Percentiles rank a stretch among this genome's conserved stretches.
Conservation (phyloP, 2,329 filamentous ascomycete genomes). For the Ascocoryne sarcoides region DNA sequence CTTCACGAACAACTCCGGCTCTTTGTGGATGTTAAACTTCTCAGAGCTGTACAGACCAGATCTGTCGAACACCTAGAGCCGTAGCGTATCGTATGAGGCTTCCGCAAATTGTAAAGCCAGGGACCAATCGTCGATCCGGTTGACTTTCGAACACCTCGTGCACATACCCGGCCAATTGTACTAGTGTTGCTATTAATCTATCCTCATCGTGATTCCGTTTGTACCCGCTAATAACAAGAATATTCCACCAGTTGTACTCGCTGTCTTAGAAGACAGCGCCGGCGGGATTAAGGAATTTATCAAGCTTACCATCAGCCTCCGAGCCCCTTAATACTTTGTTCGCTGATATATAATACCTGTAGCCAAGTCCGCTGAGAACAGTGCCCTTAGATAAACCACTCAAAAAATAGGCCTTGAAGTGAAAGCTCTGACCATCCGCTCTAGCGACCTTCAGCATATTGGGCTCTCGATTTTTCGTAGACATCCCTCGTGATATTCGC, state of each 20-base stretch:
- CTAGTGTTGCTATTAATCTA: constrained; percentile 16
- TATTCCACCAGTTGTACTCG: constrained; percentile 18
- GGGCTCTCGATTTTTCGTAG: constrained; percentile 17
- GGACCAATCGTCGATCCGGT: constrained; percentile 26
- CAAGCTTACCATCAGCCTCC: constrained; percentile 21
- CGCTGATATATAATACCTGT: constrained; percentile 20
- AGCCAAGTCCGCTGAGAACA: constrained; percentile 17
- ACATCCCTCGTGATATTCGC: constrained; percentile 17
- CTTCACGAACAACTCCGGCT: constrained; percentile 25
- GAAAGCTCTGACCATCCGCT: constrained; percentile 18
- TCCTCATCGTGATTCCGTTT: constrained; percentile 18
- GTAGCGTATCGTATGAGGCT: constrained; percentile 25
- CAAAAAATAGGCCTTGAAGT: constrained; percentile 18
- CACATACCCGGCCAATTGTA: constrained; percentile 21
- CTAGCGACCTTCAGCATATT: constrained; percentile 19
- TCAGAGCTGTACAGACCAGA: constrained; percentile 27
- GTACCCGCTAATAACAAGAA: constrained; percentile 19
- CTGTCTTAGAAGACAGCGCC: constrained; percentile 10
- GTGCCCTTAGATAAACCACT: constrained; percentile 19
- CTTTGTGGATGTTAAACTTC: constrained; percentile 26
- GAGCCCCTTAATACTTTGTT: constrained; percentile 21
- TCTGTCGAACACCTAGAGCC: constrained; percentile 29
- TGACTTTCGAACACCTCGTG: constrained; percentile 26
- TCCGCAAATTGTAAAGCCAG: constrained; percentile 23
- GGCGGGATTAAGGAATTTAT: constrained; percentile 16